phyloP scores from a whole-genome alignment of 805 yeast genomes.

The Sungouiozyma ichnusensis region DNA sequence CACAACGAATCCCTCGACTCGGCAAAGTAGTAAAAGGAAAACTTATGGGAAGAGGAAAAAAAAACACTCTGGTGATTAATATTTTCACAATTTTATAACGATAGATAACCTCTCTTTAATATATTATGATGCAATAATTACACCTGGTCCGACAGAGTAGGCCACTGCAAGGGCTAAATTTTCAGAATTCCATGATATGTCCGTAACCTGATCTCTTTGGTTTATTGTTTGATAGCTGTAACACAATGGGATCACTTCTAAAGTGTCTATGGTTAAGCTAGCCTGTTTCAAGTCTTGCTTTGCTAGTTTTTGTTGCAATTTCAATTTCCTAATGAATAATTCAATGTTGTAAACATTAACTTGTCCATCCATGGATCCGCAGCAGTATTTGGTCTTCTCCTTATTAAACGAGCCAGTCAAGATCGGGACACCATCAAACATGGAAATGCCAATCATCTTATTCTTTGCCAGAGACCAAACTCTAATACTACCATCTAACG shows the following conservation, averaged over 20 bases:
- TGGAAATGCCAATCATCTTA: constrained; percentile 19
- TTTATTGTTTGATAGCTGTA: constrained; percentile 14
- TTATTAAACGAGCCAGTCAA: constrained; percentile 45
- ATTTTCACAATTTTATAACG: too few relatives aligned
- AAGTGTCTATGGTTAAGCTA: constrained; percentile 13
- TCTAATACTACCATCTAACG: constrained; percentile 62
- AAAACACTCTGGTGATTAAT: not conserved
- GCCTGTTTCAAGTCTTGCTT: constrained; percentile 9
- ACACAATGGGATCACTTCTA: constrained; percentile 1
- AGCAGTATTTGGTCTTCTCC: constrained; percentile 38
- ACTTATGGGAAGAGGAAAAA: not conserved
- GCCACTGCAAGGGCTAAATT: constrained; percentile 24
- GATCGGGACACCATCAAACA: constrained; percentile 44
- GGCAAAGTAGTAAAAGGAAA: not conserved
- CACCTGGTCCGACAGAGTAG: constrained; percentile 25
- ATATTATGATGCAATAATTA: constrained; percentile 12
- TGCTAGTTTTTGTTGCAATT: constrained; percentile 8
- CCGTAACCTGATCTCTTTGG: constrained; percentile 23
- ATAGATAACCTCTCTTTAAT: not conserved
- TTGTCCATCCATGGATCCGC: constrained; percentile 58
- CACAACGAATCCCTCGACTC: too few relatives aligned
- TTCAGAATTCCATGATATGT: constrained; percentile 28
- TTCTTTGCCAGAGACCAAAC: constrained; percentile 46
- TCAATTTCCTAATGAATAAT: constrained; percentile 3
- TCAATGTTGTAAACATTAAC: constrained; percentile 43